Conservation (phyloP, 2,329 filamentous ascomycete species). For the Diaporthe amygdali region DNA sequence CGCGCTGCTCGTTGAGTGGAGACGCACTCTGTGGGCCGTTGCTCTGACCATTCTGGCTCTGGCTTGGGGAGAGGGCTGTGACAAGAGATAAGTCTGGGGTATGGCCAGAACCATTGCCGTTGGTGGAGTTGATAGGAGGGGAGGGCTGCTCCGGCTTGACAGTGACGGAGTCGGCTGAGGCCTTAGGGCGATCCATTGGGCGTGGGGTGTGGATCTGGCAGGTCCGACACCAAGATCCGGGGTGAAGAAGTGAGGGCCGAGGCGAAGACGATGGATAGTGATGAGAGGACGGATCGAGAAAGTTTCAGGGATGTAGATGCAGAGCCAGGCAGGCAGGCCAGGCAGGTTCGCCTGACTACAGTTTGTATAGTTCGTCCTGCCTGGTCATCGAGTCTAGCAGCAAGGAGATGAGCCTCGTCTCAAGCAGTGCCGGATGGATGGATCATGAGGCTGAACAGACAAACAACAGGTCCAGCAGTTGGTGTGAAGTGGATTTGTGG, state of each 20-base stretch:
- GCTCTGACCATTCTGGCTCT: constrained; percentile 17
- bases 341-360: neutral
- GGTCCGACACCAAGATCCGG: constrained; percentile 1
- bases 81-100: constrained; percentile 4
- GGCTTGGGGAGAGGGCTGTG: constrained; percentile 10
- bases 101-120: neutral
- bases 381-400: neutral
- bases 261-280: neutral
- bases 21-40: constrained; percentile 15
- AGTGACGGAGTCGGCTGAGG: constrained; percentile 18
- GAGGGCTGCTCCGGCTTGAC: constrained; percentile 19
- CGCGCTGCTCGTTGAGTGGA: constrained; percentile 19
- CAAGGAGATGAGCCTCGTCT: neutral
- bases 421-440: neutral
- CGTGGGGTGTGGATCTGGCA: constrained; percentile 5
- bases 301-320: constrained; percentile 5
- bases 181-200: constrained; percentile 19
- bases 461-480: neutral
- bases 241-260: constrained; percentile 12
- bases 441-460: neutral
- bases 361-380: neutral
- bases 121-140: neutral
- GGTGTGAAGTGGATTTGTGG: neutral
- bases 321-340: neutral
- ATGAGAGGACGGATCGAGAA: constrained; percentile 8